These are phyloP conservation scores for Leccinum fallax DNA, from an alignment of 1,284 basidiomycete species.

Conservation along the genomic window DNA sequence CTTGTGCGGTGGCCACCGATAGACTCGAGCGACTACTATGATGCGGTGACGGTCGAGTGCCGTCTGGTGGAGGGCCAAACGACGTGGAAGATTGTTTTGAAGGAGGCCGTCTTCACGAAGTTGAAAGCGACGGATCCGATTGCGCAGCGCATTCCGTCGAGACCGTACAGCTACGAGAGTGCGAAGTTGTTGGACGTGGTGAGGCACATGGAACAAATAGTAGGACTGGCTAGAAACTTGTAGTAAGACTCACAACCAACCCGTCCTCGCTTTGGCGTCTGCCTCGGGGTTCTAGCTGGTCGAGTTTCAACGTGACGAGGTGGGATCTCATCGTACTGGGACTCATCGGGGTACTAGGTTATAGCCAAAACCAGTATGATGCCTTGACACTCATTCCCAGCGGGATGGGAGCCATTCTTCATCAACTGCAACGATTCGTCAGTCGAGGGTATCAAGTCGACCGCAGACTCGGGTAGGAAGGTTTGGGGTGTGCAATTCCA, in stretches of 20 bases:
- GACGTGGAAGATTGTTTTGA: slow-evolving; percentile 19
- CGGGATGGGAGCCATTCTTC: no score
- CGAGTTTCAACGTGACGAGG: no score
- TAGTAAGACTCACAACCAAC: not conserved
- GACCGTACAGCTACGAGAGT: slow-evolving; percentile 16
- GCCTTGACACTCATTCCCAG: no score
- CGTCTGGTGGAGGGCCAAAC: slow-evolving; percentile 10
- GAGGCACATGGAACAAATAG: slow-evolving; percentile 14
- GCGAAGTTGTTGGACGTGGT: slow-evolving; percentile 19
- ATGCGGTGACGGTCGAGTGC: slow-evolving; percentile 20
- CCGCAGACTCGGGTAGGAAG: no score
- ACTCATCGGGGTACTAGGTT: no score
- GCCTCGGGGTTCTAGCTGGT: no score
- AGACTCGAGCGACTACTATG: not conserved
- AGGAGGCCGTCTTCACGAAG: slow-evolving; percentile 9
- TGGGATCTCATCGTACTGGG: no score
- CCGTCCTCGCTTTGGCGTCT: no score
- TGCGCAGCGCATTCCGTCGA: slow-evolving; percentile 11
- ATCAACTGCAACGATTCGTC: no score
- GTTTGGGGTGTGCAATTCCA: no score
- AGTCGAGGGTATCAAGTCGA: no score
- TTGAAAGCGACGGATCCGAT: slow-evolving; percentile 19
- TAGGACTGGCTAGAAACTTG: slow-evolving; percentile 1
- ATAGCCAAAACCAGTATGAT: no score
- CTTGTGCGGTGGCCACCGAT: slow-evolving; percentile 14